phyloP scores from a whole-genome alignment of 169 alveolate genomes.

The Cystoisospora suis region DNA sequence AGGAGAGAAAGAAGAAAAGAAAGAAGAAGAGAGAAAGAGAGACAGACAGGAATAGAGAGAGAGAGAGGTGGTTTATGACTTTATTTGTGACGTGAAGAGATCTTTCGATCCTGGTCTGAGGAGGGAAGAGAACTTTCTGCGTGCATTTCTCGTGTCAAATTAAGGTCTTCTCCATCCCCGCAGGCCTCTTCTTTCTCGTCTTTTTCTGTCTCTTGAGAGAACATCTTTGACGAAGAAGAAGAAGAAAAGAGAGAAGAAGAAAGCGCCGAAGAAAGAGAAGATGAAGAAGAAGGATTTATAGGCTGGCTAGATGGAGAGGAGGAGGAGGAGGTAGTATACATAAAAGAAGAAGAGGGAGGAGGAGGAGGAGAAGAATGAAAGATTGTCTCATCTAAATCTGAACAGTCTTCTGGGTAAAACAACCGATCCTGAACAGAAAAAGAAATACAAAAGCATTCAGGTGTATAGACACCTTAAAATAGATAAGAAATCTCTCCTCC shows the following conservation, averaged over 20 bases:
- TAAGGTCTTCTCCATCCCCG: too few species aligned
- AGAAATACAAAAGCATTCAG: neutral
- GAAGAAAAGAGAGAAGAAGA: constrained; percentile 2
- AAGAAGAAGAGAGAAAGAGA: neutral
- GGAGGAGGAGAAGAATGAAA: neutral
- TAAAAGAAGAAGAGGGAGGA: neutral
- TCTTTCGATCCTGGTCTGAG: too few species aligned
- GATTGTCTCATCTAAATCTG: neutral
- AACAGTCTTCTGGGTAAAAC: neutral
- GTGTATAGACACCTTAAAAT: too few species aligned
- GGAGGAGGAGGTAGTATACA: neutral
- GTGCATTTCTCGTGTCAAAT: too few species aligned
- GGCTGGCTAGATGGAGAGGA: neutral
- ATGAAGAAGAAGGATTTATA: neutral
- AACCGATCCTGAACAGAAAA: neutral
- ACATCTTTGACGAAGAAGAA: too few species aligned
- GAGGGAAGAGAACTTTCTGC: too few species aligned
- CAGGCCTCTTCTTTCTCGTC: too few species aligned
- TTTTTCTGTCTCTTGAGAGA: too few species aligned
- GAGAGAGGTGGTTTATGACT: constrained; percentile 1
- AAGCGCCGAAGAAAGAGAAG: neutral
- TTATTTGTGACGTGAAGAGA: too few species aligned
- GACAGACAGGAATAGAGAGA: constrained; percentile 3
- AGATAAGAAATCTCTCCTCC: too few species aligned
- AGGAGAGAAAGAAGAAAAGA: neutral